Evolutionary conservation across 2,329 filamentous ascomycete species (phyloP), one percentile per base, ranked within the genome.

Genomic region (Cordyceps cicadae): DNA sequence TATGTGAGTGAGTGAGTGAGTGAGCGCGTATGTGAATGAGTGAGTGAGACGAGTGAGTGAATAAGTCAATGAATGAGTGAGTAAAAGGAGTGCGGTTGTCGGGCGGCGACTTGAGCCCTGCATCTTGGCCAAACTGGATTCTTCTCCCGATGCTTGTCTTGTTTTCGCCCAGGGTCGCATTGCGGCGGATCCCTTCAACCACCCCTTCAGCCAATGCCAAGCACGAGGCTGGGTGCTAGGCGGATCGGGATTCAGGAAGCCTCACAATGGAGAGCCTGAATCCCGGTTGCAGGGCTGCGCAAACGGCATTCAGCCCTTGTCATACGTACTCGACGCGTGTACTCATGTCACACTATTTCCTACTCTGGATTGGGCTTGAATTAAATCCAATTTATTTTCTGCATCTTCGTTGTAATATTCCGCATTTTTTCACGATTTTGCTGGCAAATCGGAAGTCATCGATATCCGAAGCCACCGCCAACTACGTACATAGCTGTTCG

Each of bases 271-370:
- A 29, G 29, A 29, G 29, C 29, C 8, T 34, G 17, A 56, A 56
- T 39, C 29, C 41, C 54, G 54, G 7, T 56, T 3, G 29, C n/a
- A 2, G 15, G 6, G 54, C 54, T 39, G 29, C 49, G 54, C 43
- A 32, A 37, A 53, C 46, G 56, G 49, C 39, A 53, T 59, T 52
- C 24, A 43, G 48, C 37, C 49, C 49, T 50, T 59, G 49, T 59
- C 41, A 59, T 59, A 59, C 56, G 56, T 59, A 59, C 37, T 34
- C 6, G 56, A 59, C 56, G 56, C 56, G 56, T 59, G 56, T 59
- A 53, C 56, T 34, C 21, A 34, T 21, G 43, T 46, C 37, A 41
- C 55, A 15, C 34, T 52, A 6, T 12, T 24, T 21, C 24, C 11
- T 37, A 32, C 15, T 39, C 21, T n/a, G 26, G 15, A 17, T n/a